These are phyloP conservation scores for Taphrina betulina DNA, from an alignment of 1,139 yeast genomes.

Conservation along the genomic window DNA sequence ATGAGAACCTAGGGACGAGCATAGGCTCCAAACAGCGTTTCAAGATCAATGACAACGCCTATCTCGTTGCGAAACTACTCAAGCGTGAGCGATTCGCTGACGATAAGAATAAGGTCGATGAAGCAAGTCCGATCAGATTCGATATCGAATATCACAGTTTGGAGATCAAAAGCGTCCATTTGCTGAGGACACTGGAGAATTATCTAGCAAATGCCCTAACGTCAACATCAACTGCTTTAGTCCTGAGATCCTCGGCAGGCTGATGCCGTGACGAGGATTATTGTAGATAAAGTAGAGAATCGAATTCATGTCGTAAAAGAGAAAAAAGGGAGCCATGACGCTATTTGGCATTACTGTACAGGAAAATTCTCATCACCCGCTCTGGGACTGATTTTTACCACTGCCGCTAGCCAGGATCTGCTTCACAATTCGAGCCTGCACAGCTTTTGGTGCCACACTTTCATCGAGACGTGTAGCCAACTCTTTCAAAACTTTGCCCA, in stretches of 20 bases:
- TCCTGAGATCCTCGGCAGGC: conserved; percentile 12
- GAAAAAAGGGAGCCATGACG: too few relatives aligned
- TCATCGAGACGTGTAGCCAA: conserved; percentile 20
- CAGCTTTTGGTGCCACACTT: conserved; percentile 23
- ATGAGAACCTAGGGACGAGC: not conserved
- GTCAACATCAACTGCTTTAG: conserved; percentile 4
- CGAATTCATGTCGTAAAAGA: too few relatives aligned
- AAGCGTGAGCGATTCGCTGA: not conserved
- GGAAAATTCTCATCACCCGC: not conserved
- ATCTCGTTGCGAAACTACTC: not conserved
- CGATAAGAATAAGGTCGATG: not conserved
- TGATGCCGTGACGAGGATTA: too few relatives aligned
- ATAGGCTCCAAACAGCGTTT: not conserved
- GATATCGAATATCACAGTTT: conserved; percentile 10
- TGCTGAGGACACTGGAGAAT: conserved; percentile 2
- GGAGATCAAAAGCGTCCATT: conserved; percentile 8
- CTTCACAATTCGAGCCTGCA: conserved; percentile 24
- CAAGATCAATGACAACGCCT: not conserved
- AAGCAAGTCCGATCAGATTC: conserved; percentile 3
- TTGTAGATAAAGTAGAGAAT: too few relatives aligned
- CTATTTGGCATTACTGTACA: too few relatives aligned
- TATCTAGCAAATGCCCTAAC: conserved; percentile 1
- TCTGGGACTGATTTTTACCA: conserved; percentile 3
- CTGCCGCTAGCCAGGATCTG: conserved; percentile 21
- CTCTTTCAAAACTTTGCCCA: conserved; percentile 28